Conservation (phyloP, 2,329 filamentous ascomycete species). For the Sporothrix variecibatus region DNA sequence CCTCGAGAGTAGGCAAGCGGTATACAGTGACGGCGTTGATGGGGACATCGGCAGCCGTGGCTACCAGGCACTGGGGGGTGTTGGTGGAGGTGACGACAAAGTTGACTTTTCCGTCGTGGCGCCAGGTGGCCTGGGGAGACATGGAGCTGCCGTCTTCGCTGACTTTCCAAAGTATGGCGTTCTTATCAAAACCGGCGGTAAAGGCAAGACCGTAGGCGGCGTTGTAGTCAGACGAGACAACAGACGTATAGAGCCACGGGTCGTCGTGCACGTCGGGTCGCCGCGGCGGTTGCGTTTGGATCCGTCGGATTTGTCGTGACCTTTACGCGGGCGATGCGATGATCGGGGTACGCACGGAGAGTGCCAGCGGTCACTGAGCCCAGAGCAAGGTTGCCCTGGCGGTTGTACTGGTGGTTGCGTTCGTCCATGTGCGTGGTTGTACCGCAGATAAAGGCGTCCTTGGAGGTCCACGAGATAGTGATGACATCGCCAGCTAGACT, state of each 20-base stretch:
- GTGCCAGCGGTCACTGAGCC: conserved; percentile 50
- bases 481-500: conserved; percentile 64
- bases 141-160: conserved; percentile 45
- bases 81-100: conserved; percentile 61
- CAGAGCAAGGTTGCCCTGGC: conserved; percentile 61
- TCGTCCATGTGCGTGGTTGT: conserved; percentile 63
- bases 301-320: conserved; percentile 40
- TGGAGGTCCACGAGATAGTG: conserved; percentile 58
- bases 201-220: conserved; percentile 49
- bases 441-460: conserved; percentile 60
- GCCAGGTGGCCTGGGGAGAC: conserved; percentile 53
- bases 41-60: conserved; percentile 60
- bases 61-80: conserved; percentile 52
- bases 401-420: conserved; percentile 68
- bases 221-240: conserved; percentile 63
- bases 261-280: conserved; percentile 57
- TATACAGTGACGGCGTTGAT: conserved; percentile 60
- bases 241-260: conserved; percentile 65
- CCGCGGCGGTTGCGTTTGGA: conserved; percentile 50
- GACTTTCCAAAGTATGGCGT: conserved; percentile 61
- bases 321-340: conserved; percentile 57
- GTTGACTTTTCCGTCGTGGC: conserved; percentile 61
- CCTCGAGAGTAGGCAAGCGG: conserved; percentile 39
- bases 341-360: conserved; percentile 56
- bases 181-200: conserved; percentile 63